Evolutionary conservation across 306 rosid genomes (phyloP), one percentile per base, ranked within the genome.

Genomic region (Prinsepia uniflora): DNA sequence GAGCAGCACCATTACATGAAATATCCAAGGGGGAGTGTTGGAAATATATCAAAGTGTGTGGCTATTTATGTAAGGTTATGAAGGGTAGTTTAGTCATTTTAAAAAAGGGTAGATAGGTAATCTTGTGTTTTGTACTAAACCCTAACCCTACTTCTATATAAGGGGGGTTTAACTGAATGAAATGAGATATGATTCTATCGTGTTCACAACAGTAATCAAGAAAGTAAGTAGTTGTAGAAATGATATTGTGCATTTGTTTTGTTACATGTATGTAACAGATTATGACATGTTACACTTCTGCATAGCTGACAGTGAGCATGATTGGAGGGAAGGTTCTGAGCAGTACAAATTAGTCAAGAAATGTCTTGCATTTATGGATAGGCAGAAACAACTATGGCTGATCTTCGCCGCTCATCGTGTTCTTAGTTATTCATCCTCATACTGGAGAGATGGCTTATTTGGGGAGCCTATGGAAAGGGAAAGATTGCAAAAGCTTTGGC

Each of bases 381-480:
- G 98, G 81, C 86, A 84, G 71, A 89, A 84, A 58, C 96, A 92
- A 58, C 98, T 96, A 0, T 90, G 96, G 92, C 78, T 90, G 83
- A 90, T 88, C 69, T 92, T 90, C 43, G 76, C 81, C 5, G 98
- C 98, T n/a, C 98, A 92, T 78, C 87, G 98, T 30, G 98, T 92
- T 65, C 92, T 92, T 61, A 96, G 98, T 34, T 92, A 92, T 80
- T 88, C 98, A 6, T 90, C 98, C 30, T 24, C 30, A 24, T 24
- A 24, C 30, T 24, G 30, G 30, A 77, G 85, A 47, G 84, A 82
- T 5, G 96, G 96, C 13, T 82, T 96, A 45, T 92, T 72, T 74
- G 93, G 76, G 65, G 98, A 92, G 70, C 98, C 96, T 19, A 88
- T 90, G 96, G 98, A 90, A 80, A 90, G 93, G 76, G 93, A 92